These are phyloP conservation scores for Malus orientalis DNA, from an alignment of 306 rosid genomes.

Conservation along the genomic window DNA sequence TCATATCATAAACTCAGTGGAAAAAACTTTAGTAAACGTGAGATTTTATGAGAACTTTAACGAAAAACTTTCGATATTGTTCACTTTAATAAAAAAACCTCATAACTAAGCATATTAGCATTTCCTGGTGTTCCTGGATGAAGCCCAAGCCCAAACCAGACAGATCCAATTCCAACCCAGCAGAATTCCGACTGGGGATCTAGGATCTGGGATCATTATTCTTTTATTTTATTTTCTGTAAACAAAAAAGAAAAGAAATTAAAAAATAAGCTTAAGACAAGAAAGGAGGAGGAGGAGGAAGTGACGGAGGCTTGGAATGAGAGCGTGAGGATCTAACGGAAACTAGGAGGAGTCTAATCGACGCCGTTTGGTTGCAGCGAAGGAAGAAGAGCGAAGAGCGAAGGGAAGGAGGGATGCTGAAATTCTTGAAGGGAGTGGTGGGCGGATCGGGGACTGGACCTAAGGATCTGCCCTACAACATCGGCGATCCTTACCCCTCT, in stretches of 20 bases:
- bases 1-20: too few relatives aligned
- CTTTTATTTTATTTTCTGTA: neutral
- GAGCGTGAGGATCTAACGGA: neutral
- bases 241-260: neutral
- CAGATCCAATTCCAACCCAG: neutral
- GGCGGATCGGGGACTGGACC: conserved; percentile 88
- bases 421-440: conserved; percentile 86
- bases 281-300: neutral
- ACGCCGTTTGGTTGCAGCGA: neutral
- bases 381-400: neutral
- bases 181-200: neutral
- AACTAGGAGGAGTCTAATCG: neutral
- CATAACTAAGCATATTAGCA: neutral
- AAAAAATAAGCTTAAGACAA: neutral
- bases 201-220: neutral
- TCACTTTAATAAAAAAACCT: too few relatives aligned
- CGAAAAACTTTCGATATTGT: accelerated
- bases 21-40: too few relatives aligned
- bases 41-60: too few relatives aligned
- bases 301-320: neutral
- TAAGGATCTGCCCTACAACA: conserved; percentile 88
- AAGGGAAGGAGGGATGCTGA: conserved; percentile 41
- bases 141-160: neutral
- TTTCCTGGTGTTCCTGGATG: neutral
- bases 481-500: conserved; percentile 74